These are phyloP conservation scores for Fusarium sp. DNA, from an alignment of 2,329 filamentous ascomycete species.

Conservation along the genomic window DNA sequence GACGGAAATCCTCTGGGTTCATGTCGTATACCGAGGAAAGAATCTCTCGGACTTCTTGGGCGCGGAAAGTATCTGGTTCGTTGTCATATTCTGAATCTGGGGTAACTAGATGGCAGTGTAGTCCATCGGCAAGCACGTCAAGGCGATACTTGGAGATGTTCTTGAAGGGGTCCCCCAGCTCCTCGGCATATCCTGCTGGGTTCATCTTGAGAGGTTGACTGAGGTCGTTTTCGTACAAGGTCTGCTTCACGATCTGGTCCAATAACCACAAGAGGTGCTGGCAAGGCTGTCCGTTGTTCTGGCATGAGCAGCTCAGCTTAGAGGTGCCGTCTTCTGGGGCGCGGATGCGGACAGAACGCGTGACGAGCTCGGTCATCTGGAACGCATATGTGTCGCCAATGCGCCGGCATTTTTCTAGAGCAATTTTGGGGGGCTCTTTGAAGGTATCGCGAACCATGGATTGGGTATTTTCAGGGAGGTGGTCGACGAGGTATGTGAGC, in stretches of 20 bases:
- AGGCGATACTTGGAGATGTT: conserved; percentile 67
- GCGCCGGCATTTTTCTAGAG: conserved; percentile 65
- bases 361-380: conserved; percentile 68
- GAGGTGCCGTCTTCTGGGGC: conserved; percentile 57
- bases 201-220: conserved; percentile 60
- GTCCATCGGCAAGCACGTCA: conserved; percentile 65
- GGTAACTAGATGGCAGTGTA: conserved; percentile 64
- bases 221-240: conserved; percentile 58
- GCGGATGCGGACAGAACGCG: conserved; percentile 66
- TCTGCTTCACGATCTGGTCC: conserved; percentile 66
- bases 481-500: conserved; percentile 59
- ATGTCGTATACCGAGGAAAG: conserved; percentile 62
- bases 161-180: conserved; percentile 65
- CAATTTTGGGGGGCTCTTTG: conserved; percentile 64
- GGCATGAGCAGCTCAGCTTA: conserved; percentile 64
- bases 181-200: conserved; percentile 59
- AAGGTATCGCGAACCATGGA: conserved; percentile 62
- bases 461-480: conserved; percentile 56
- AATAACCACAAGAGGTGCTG: conserved; percentile 69
- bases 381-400: conserved; percentile 67
- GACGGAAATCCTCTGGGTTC: conserved; percentile 60
- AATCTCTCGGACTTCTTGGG: conserved; percentile 67
- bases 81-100: conserved; percentile 51
- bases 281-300: conserved; percentile 58
- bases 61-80: conserved; percentile 55